Base-by-base conservation (phyloP, 2,329 filamentous ascomycete species). In the Apiospora arundinis region DNA sequence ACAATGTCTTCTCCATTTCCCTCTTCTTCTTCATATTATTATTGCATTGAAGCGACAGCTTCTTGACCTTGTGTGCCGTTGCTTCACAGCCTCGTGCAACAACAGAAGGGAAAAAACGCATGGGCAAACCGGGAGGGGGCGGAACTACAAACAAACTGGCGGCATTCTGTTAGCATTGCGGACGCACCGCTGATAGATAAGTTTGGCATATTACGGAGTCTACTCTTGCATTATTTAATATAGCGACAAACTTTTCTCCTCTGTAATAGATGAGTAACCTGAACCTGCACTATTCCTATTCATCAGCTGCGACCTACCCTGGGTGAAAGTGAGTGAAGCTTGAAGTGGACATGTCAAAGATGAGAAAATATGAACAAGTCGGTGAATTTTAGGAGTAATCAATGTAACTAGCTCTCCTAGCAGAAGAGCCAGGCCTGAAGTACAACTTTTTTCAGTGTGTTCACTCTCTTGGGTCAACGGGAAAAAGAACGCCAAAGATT, bases 171-270 rank as follows among this genome's bases (percentile, higher is more conserved):
- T 63, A 63, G 56, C 56, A 63, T 63, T 40, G 56, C 56, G 56
- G 56, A 63, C 56, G 32, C 56, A 68, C 44, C 44, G 66, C 66
- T 37, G 66, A 68, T 68, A 68, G 66, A 68, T 37, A 48, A 45
- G 42, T 68, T 68, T 68, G 66, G 66, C 66, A 68, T 68, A 68
- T 68, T 32, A 45, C 32, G 66, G 66, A 68, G 66, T 68, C 32
- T 11, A 67, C 28, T 48, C 42, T 18, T 68, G 66, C 66, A 68
- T 68, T 48, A 68, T 23, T 48, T 21, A 68, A 48, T 68, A 68
- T 48, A 68, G 66, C 66, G 66, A 14, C 44, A 45, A n/a, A n/a
- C 42, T 48, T 68, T 48, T 68, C 44, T 60, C 52, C 52, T 37
- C 52, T 63, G 32, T 14, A 63, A 32, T 32, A 56, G 48, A 46